phyloP scores from a whole-genome alignment of 495 filamentous ascomycete species.

The Cercophora scortea region DNA sequence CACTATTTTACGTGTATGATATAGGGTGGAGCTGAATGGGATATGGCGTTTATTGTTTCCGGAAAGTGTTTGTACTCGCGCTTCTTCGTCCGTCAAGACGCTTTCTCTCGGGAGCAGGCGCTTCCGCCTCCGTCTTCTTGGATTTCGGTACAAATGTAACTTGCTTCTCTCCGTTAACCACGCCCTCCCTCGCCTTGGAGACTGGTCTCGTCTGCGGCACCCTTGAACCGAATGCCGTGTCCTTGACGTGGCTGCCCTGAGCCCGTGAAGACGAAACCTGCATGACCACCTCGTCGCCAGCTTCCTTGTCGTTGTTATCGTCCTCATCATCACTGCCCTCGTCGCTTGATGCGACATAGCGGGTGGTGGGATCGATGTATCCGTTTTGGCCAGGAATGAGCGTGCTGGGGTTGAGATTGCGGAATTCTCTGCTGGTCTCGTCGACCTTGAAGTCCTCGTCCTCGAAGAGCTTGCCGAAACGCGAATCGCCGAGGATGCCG shows the following conservation, averaged over 20 bases:
- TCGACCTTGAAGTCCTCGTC: constrained; percentile 90
- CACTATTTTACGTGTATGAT: constrained; percentile 20
- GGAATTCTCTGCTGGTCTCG: constrained; percentile 81
- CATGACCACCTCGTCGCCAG: constrained; percentile 44
- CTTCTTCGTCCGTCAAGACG: constrained; percentile 51
- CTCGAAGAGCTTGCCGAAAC: constrained; percentile 85
- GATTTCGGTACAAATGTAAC: constrained; percentile 71
- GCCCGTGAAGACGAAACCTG: constrained; percentile 63
- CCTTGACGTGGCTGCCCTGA: constrained; percentile 45
- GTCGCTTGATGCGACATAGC: constrained; percentile 2
- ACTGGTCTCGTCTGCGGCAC: constrained; percentile 39
- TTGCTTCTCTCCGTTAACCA: constrained; percentile 74
- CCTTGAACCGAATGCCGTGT: constrained; percentile 66
- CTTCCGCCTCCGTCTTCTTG: constrained; percentile 36
- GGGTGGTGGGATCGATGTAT: constrained; percentile 1
- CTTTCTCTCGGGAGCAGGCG: constrained; percentile 27
- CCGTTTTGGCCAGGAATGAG: constrained; percentile 19
- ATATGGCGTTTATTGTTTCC: constrained; percentile 43
- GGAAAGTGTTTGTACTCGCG: constrained; percentile 66
- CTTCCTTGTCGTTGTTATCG: constrained; percentile 34
- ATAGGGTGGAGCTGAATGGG: constrained; percentile 10
- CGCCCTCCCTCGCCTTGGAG: constrained; percentile 37
- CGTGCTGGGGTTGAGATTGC: constrained; percentile 77
- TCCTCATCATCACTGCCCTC: constrained; percentile 14
- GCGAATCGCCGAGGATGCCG: constrained; percentile 67